Percentiles rank a stretch among this genome's conserved stretches.
Conservation (phyloP, 2,329 filamentous ascomycete genomes). For the Clonostachys chloroleuca region DNA sequence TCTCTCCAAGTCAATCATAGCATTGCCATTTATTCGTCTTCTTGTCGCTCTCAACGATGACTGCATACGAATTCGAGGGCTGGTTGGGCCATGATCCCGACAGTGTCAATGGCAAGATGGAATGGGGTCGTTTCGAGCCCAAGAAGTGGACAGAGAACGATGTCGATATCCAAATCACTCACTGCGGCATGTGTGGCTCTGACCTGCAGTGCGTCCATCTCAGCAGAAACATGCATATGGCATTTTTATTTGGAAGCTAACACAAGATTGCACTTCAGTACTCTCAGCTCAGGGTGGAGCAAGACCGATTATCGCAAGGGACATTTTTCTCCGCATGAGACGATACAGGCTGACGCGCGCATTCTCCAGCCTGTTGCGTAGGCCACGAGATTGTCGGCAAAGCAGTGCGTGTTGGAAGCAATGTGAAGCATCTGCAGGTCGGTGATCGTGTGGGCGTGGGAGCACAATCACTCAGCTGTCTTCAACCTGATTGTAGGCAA, state of each 20-base stretch:
- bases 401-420: constrained; percentile 45
- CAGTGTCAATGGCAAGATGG: constrained; percentile 42
- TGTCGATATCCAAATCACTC: constrained; percentile 58
- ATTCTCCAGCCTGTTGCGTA: constrained; percentile 29
- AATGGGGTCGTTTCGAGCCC: constrained; percentile 49
- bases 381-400: constrained; percentile 64
- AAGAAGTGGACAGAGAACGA: constrained; percentile 61
- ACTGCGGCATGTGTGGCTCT: constrained; percentile 61
- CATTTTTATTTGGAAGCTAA: constrained; percentile 12
- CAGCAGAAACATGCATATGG: constrained; percentile 1
- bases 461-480: constrained; percentile 53
- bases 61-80: constrained; percentile 42
- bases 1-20: no score
- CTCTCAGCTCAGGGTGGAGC: no score
- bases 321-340: no score
- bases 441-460: constrained; percentile 63
- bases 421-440: constrained; percentile 43
- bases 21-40: no score
- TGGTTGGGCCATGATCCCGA: constrained; percentile 38
- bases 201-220: constrained; percentile 42
- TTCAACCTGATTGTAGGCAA: constrained; percentile 30
- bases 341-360: constrained; percentile 8
- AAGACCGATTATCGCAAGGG: no score
- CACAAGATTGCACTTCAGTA: no score
- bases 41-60: not conserved